phyloP scores from a whole-genome alignment of 345 rosid genomes.

The Garcia nutans region DNA sequence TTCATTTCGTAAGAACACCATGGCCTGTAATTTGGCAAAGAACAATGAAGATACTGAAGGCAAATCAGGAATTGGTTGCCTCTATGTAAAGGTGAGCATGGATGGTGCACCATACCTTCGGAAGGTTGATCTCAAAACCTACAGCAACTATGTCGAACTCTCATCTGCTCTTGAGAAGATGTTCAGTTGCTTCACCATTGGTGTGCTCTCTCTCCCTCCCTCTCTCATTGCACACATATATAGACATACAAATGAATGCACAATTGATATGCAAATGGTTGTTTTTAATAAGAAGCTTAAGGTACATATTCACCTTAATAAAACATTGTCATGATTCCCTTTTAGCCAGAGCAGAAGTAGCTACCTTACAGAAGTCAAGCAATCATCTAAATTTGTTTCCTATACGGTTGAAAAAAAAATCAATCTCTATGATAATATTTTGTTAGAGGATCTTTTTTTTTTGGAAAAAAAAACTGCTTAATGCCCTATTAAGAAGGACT shows the following conservation, averaged over 20 bases:
- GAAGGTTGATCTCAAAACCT: constrained; percentile 33
- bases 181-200: constrained; percentile 55
- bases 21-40: constrained; percentile 39
- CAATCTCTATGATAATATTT: neutral
- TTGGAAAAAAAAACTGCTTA: neutral
- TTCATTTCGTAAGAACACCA: constrained; percentile 33
- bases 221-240: neutral
- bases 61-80: constrained; percentile 26
- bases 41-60: constrained; percentile 41
- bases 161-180: constrained; percentile 38
- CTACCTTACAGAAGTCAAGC: neutral
- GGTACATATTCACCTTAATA: neutral
- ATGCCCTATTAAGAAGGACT: neutral
- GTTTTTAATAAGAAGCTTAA: neutral
- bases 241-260: no score
- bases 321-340: neutral
- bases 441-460: neutral
- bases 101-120: constrained; percentile 37
- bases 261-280: neutral
- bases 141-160: constrained; percentile 28
- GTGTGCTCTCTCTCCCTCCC: constrained; percentile 22
- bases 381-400: neutral
- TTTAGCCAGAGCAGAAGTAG: no score
- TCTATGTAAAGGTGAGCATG: constrained; percentile 37
- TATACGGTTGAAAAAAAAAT: neutral